Conservation (phyloP, 2,329 filamentous ascomycete genomes). For the Colletotrichum sp. region DNA sequence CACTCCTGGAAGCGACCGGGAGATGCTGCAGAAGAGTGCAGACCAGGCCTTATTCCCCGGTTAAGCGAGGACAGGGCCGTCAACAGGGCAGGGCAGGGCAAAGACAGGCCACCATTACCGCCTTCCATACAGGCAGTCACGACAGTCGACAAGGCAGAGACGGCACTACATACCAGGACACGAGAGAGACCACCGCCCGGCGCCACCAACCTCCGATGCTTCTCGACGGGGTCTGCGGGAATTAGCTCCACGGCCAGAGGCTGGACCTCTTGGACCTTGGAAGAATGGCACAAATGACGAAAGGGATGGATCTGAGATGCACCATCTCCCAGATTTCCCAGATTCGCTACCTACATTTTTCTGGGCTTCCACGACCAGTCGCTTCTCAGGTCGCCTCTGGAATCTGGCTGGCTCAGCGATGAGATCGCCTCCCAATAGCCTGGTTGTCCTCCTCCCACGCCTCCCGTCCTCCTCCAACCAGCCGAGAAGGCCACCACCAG, state of each 20-base stretch:
- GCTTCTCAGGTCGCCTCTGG: neutral
- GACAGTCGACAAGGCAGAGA: neutral
- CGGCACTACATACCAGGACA: neutral
- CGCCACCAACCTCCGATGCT: neutral
- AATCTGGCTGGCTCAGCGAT: neutral
- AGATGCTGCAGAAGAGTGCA: neutral
- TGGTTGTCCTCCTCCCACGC: neutral
- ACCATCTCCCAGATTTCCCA: neutral
- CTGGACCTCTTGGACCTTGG: slow-evolving; percentile 14
- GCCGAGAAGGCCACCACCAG: neutral
- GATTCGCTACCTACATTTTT: neutral
- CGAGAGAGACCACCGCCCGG: neutral
- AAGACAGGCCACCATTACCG: neutral
- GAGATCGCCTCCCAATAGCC: neutral
- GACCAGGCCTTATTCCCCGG: neutral
- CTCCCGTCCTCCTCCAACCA: neutral
- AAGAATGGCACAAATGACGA: slow-evolving; percentile 16
- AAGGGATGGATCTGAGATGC: slow-evolving; percentile 14
- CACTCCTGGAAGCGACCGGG: neutral
- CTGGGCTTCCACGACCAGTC: neutral
- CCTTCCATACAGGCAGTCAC: neutral
- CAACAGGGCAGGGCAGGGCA: slow-evolving; percentile 10
- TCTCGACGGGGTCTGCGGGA: slow-evolving; percentile 15
- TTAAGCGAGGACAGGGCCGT: slow-evolving; percentile 6
- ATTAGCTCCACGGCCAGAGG: slow-evolving; percentile 18